These are phyloP conservation scores for Alternaria tenuissima DNA, from an alignment of 2,329 filamentous ascomycete species.

Conservation along the genomic window DNA sequence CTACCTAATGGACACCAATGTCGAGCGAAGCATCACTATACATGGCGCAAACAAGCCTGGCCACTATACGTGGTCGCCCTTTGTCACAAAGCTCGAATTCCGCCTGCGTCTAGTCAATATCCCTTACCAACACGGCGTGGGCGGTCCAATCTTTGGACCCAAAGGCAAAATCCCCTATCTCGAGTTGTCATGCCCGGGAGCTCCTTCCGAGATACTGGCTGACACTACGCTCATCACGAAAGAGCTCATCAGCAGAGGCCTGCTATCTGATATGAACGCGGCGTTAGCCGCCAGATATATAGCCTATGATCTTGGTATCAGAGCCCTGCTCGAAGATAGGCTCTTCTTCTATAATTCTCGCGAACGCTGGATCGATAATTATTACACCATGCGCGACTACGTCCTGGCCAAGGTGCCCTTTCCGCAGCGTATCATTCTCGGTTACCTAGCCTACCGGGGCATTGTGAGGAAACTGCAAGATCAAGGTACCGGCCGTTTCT, in stretches of 20 bases:
- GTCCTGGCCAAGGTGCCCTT: slow-evolving; percentile 61
- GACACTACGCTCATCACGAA: slow-evolving; percentile 67
- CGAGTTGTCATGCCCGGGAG: slow-evolving; percentile 33
- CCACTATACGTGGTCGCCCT: neutral
- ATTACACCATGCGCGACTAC: slow-evolving; percentile 64
- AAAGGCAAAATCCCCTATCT: slow-evolving; percentile 64
- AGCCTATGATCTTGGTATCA: neutral
- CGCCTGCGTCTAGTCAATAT: slow-evolving; percentile 58
- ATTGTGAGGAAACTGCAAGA: slow-evolving; percentile 59
- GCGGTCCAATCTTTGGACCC: slow-evolving; percentile 59
- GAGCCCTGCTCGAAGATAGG: neutral
- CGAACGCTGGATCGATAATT: slow-evolving; percentile 65
- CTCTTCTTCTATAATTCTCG: slow-evolving; percentile 29
- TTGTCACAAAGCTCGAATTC: slow-evolving; percentile 69
- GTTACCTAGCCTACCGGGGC: slow-evolving; percentile 58
- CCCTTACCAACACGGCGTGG: slow-evolving; percentile 56
- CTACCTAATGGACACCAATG: neutral
- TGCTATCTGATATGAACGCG: slow-evolving; percentile 35
- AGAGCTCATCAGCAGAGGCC: slow-evolving; percentile 52
- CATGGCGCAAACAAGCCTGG: neutral
- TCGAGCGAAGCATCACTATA: neutral
- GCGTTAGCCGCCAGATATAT: neutral
- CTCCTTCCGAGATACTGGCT: slow-evolving; percentile 35
- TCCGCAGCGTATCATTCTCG: slow-evolving; percentile 52
- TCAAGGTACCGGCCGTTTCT: slow-evolving; percentile 65